Evolutionary conservation across 495 filamentous ascomycete species (phyloP).

Genomic region (Apiosordaria backusii): DNA sequence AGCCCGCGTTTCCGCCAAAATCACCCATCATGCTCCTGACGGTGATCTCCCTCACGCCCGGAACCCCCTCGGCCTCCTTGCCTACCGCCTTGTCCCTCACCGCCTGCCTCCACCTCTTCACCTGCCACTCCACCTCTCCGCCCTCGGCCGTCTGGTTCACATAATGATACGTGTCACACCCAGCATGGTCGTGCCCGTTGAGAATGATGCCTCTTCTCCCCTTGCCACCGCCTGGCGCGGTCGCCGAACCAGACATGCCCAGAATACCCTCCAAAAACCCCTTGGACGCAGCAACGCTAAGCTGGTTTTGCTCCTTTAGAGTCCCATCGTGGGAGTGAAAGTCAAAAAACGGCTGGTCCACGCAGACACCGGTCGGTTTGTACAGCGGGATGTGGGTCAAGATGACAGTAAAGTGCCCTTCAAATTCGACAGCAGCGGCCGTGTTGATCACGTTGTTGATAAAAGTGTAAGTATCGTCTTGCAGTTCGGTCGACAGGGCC

Average conservation of each 20-base stretch:
- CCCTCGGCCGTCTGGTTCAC: slow-evolving; percentile 49
- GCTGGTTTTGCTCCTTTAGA: slow-evolving; percentile 87
- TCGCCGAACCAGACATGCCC: slow-evolving; percentile 61
- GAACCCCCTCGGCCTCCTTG: slow-evolving; percentile 29
- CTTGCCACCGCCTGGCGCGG: slow-evolving; percentile 51
- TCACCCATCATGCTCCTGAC: slow-evolving; percentile 99
- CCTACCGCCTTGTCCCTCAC: slow-evolving; percentile 30
- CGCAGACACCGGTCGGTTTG: slow-evolving; percentile 77
- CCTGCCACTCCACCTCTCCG: slow-evolving; percentile 41
- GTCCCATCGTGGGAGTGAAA: slow-evolving; percentile 68
- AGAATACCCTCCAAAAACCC: slow-evolving; percentile 75
- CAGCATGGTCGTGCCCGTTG: slow-evolving; percentile 91
- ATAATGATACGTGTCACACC: slow-evolving; percentile 84
- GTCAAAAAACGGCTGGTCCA: slow-evolving; percentile 75
- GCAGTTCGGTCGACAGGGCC: slow-evolving; percentile 58
- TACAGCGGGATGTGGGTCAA: slow-evolving; percentile 90
- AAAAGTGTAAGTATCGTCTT: slow-evolving; percentile 70
- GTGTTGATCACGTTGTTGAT: slow-evolving; percentile 68
- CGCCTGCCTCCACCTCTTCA: slow-evolving; percentile 40
- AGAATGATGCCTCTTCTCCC: slow-evolving; percentile 68
- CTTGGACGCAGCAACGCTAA: slow-evolving; percentile 61
- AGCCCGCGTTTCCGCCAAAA: slow-evolving; percentile 80
- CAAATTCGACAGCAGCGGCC: slow-evolving; percentile 61
- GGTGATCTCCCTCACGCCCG: slow-evolving; percentile 80
- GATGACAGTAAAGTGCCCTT: slow-evolving; percentile 69